phyloP scores from a whole-genome alignment of 768 basidiomycete species.

The Trametes coccinea region DNA sequence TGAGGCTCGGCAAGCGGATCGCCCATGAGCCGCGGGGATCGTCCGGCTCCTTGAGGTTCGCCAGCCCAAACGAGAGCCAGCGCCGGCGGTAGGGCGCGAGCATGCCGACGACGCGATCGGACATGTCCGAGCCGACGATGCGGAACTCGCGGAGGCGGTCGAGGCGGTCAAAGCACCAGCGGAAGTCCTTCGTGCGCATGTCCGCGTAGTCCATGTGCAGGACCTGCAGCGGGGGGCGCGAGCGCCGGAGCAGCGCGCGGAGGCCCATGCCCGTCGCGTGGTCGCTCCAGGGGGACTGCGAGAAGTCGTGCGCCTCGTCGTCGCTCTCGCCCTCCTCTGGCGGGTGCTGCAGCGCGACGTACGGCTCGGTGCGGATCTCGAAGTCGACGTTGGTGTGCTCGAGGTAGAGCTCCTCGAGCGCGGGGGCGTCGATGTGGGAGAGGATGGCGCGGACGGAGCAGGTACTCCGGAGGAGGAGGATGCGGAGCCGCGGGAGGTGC shows the following conservation, averaged over 20 bases:
- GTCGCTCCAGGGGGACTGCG: slow-evolving; percentile 76
- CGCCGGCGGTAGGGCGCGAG: slow-evolving; percentile 44
- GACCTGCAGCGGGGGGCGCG: slow-evolving; percentile 59
- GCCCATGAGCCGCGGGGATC: slow-evolving; percentile 23
- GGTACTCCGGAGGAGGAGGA: slow-evolving; percentile 55
- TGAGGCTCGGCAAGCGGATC: slow-evolving; percentile 57
- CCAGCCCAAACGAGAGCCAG: slow-evolving; percentile 2
- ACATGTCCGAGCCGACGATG: slow-evolving; percentile 83
- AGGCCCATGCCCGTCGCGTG: slow-evolving; percentile 81
- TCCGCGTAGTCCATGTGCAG: slow-evolving; percentile 82
- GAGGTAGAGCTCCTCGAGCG: slow-evolving; percentile 60
- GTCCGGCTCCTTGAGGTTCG: slow-evolving; percentile 18
- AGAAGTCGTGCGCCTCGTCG: slow-evolving; percentile 72
- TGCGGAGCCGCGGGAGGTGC: slow-evolving; percentile 57
- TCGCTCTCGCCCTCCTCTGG: slow-evolving; percentile 69
- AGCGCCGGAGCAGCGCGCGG: slow-evolving; percentile 60
- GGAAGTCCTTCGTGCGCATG: slow-evolving; percentile 82
- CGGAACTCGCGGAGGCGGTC: slow-evolving; percentile 58
- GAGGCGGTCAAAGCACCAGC: slow-evolving; percentile 62
- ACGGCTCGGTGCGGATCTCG: slow-evolving; percentile 29
- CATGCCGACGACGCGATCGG: slow-evolving; percentile 64
- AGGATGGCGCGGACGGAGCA: slow-evolving; percentile 67
- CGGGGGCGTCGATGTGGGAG: slow-evolving; percentile 62
- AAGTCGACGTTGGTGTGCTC: slow-evolving; percentile 68
- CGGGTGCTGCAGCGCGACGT: slow-evolving; percentile 23